A percentile compares a stretch with the other conserved stretches of the same genome.
Evolutionary conservation across 768 basidiomycete genomes (phyloP).

Genomic region (Tephrocybe rancida): DNA sequence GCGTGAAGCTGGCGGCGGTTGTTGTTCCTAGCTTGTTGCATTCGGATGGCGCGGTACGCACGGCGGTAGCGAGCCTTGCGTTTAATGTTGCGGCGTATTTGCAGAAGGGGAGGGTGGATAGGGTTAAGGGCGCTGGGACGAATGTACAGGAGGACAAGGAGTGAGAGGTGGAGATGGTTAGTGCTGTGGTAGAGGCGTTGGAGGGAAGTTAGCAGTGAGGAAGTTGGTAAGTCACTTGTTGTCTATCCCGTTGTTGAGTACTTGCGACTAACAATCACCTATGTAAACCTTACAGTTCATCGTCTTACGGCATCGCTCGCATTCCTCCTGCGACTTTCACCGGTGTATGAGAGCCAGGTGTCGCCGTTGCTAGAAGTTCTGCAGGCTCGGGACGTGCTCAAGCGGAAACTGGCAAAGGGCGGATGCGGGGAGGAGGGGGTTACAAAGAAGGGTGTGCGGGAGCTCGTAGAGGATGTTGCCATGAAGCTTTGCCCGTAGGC

Average conservation of each 20-base stretch:
- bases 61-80: slow-evolving; percentile 79
- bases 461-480: slow-evolving; percentile 67
- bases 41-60: slow-evolving; percentile 66
- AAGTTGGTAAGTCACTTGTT: slow-evolving; percentile 64
- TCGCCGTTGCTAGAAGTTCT: slow-evolving; percentile 70
- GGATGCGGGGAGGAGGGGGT: slow-evolving; percentile 53
- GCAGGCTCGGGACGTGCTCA: slow-evolving; percentile 56
- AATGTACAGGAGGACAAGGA: slow-evolving; percentile 64
- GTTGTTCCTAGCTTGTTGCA: slow-evolving; percentile 73
- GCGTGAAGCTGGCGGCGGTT: slow-evolving; percentile 46
- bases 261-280: background rate
- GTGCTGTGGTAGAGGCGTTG: slow-evolving; percentile 82
- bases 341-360: slow-evolving; percentile 59
- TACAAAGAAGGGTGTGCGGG: slow-evolving; percentile 66
- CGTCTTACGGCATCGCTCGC: slow-evolving; percentile 81
- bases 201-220: slow-evolving; percentile 74
- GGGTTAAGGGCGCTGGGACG: slow-evolving; percentile 29
- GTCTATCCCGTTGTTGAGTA: background rate
- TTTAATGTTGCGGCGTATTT: slow-evolving; percentile 74
- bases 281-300: slow-evolving; percentile 57
- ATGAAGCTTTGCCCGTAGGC: slow-evolving; percentile 42
- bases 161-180: slow-evolving; percentile 85
- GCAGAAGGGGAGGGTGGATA: slow-evolving; percentile 61
- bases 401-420: slow-evolving; percentile 56
- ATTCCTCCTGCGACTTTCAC: slow-evolving; percentile 74